phyloP scores from a whole-genome alignment of 2,329 filamentous ascomycete genomes.

The Ophiostoma sp. region DNA sequence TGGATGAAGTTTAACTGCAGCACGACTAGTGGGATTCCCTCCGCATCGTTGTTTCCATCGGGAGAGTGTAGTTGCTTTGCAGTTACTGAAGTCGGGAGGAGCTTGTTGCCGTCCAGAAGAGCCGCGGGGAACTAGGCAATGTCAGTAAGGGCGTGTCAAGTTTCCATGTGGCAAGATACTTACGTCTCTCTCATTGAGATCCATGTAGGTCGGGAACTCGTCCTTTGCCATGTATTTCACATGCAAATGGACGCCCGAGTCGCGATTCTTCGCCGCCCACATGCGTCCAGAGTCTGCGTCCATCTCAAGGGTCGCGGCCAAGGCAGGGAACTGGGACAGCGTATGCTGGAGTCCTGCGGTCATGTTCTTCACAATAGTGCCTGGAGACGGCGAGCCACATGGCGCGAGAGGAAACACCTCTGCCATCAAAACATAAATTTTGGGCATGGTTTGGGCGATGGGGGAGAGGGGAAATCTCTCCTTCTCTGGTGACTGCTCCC shows the following conservation, averaged over 20 bases:
- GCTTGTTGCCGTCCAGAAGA: neutral
- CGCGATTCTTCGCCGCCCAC: neutral
- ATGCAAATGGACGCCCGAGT: neutral
- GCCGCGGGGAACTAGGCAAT: neutral
- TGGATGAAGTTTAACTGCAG: neutral
- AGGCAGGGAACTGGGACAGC: neutral
- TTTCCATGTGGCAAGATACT: neutral
- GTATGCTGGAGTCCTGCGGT: neutral
- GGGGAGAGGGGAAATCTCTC: neutral
- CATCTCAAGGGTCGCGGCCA: neutral
- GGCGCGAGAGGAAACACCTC: neutral
- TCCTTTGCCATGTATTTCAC: neutral
- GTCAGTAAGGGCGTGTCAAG: neutral
- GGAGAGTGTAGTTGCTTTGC: neutral
- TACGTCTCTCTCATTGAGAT: neutral
- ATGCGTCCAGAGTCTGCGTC: neutral
- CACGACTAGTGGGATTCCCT: neutral
- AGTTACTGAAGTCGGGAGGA: neutral
- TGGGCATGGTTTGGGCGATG: neutral
- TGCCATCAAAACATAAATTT: conserved; percentile 2
- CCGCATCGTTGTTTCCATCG: neutral
- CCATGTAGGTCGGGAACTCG: neutral
- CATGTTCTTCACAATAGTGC: neutral
- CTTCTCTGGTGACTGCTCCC: neutral
- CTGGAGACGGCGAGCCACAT: neutral